Evolutionary conservation across 208 protist species (phyloP).

Genomic region (Acanthamoeba sp.): DNA sequence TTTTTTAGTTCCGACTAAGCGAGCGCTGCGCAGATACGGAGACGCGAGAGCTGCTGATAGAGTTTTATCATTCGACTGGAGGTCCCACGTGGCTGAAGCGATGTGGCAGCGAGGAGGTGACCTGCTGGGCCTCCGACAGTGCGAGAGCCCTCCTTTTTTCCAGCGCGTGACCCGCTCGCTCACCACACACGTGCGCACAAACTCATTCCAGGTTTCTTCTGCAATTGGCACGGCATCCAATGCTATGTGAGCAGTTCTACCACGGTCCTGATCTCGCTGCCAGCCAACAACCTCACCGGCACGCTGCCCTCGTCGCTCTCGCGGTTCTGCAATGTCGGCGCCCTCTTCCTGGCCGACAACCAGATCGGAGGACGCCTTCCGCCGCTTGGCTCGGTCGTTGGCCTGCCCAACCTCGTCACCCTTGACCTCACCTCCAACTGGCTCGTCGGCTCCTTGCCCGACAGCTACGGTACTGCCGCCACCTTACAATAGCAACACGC

Average conservation of each 20-base stretch:
- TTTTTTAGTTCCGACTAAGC: no score
- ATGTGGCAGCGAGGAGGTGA: background rate
- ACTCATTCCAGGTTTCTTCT: background rate
- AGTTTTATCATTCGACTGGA: background rate
- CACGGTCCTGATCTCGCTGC: background rate
- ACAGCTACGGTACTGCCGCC: background rate
- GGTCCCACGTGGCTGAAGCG: background rate
- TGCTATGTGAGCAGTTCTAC: background rate
- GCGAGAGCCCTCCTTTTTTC: background rate
- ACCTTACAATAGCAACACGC: background rate
- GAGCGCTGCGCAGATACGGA: no score
- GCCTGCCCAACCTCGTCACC: background rate
- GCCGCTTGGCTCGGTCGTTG: background rate
- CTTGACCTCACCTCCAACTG: background rate
- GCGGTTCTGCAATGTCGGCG: background rate
- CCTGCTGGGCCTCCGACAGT: background rate
- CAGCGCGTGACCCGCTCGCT: background rate
- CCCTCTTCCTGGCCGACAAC: background rate
- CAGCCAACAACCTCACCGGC: conserved; percentile 12
- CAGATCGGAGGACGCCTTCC: background rate
- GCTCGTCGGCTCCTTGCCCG: background rate
- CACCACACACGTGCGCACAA: background rate
- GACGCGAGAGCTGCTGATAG: background rate
- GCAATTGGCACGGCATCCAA: background rate
- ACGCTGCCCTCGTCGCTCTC: background rate